Base-by-base conservation (phyloP, 2,329 filamentous ascomycete species). In the Cordyceps tenuipes region DNA sequence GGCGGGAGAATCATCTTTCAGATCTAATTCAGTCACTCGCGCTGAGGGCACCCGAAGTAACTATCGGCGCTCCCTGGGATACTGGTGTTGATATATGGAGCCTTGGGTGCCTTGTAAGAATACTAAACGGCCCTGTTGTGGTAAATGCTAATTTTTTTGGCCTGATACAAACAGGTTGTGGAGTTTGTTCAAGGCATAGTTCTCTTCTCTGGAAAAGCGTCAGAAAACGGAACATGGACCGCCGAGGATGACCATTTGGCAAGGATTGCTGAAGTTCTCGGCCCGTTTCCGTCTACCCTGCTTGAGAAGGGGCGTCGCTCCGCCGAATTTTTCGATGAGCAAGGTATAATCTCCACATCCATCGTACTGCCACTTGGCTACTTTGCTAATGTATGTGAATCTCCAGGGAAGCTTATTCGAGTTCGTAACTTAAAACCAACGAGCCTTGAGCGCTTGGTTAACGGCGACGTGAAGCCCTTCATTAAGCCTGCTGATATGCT, bases 11-110 rank as follows among this genome's bases (percentile, higher is more conserved):
- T 2, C 67, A 69, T 47, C 60, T 68, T 1, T 62, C 54, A 10
- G 66, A 68, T 21, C 26, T 47, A 3, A 68, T 69, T n/a, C 66
- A 68, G 48, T 62, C 68, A 2, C 50, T 61, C 0, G 62, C 62
- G 8, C 62, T 69, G 5, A 63, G 66, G 10, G 62, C 67, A 12
- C 67, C 67, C 1, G 67, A 69, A 57, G 67, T 68, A 8, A 58
- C 66, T 2, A 63, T 69, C 2, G 62, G 63, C 3, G 65, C 66
- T n/a, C 60, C 62, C 1, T 68, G 66, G 66, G 62, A 65, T 51
- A 13, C 52, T 8, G 59, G 48, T 2, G 62, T 64, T 2, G 65
- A 68, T 50, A 62, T 64, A 56, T 69, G 66, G 64, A 68, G 66
- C 34, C 63, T 68, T 1, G 65, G 67, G 6, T 59, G 49, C 7